A percentile compares a stretch with the other conserved stretches of the same genome.
These are phyloP conservation scores for Fusarium sp. DNA, from an alignment of 2,329 filamentous ascomycete species.

Conservation along the genomic window DNA sequence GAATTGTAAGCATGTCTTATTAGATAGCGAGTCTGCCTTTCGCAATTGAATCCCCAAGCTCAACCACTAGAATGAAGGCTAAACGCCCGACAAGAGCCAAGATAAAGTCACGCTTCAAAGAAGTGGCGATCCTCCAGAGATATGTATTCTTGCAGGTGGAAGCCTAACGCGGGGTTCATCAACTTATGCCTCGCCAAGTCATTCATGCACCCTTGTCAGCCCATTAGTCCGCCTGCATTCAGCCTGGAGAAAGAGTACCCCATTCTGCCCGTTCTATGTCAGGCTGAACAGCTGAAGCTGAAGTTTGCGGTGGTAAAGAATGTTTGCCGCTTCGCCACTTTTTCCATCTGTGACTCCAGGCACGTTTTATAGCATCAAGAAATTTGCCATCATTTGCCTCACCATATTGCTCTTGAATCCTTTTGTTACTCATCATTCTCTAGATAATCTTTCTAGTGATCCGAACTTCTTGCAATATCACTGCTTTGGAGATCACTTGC, in stretches of 20 bases:
- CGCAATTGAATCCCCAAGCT: neutral
- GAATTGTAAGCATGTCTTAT: too few species aligned
- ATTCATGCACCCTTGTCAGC: neutral
- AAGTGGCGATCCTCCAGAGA: too few species aligned
- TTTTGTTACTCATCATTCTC: neutral
- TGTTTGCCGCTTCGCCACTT: neutral
- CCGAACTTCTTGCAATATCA: neutral
- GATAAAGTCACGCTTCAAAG: neutral
- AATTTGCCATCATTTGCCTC: too few species aligned
- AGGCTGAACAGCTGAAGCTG: neutral
- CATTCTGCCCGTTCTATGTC: neutral
- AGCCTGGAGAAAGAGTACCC: neutral
- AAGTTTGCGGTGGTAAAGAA: neutral
- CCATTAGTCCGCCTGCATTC: neutral
- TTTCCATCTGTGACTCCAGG: too few species aligned
- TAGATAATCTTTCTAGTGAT: neutral
- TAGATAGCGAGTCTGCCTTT: neutral
- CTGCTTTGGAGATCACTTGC: neutral
- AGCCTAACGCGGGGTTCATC: conserved; percentile 17
- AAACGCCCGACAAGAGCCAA: neutral
- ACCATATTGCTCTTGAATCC: too few species aligned
- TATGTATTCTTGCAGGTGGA: neutral
- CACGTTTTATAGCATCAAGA: too few species aligned
- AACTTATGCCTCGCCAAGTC: conserved; percentile 1
- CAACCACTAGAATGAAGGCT: neutral